These are phyloP conservation scores for Monoraphidium neglectum DNA, from an alignment of 139 green algal genomes.

Conservation along the genomic window DNA sequence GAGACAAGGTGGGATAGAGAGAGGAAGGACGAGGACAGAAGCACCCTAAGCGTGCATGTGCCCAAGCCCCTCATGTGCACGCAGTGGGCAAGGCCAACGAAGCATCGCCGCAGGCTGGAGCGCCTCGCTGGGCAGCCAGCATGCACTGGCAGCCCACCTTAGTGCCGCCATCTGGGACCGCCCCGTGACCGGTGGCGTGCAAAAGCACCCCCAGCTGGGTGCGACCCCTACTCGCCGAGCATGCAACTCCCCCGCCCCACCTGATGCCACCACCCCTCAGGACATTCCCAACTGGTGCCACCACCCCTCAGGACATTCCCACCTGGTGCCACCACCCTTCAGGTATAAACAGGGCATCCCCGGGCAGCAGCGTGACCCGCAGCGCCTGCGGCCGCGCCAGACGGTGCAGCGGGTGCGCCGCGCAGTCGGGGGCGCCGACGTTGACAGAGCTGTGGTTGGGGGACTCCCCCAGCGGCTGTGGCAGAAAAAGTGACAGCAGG, in stretches of 20 bases:
- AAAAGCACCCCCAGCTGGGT: neutral
- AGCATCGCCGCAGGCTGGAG: too few species aligned
- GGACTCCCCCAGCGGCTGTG: conserved; percentile 26
- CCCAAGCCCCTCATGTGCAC: too few species aligned
- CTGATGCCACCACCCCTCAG: too few species aligned
- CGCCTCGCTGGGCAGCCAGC: too few species aligned
- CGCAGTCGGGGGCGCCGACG: conserved; percentile 53
- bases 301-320: neutral
- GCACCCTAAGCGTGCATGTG: too few species aligned
- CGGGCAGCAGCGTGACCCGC: conserved; percentile 40
- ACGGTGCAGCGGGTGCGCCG: conserved; percentile 44
- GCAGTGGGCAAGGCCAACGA: too few species aligned
- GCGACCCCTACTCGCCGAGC: too few species aligned
- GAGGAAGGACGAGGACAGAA: too few species aligned
- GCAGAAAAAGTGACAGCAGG: neutral
- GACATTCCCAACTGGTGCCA: neutral
- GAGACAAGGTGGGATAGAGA: too few species aligned
- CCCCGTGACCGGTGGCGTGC: neutral
- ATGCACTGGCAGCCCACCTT: neutral
- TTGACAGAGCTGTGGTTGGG: conserved; percentile 77
- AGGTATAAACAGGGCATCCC: conserved; percentile 80
- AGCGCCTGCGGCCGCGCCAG: conserved; percentile 1
- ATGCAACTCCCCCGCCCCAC: neutral
- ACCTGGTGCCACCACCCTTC: conserved; percentile 87
- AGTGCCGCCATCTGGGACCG: neutral